Evolutionary conservation across 768 basidiomycete species (phyloP).

Genomic region (Xanthoconium stramineum): DNA sequence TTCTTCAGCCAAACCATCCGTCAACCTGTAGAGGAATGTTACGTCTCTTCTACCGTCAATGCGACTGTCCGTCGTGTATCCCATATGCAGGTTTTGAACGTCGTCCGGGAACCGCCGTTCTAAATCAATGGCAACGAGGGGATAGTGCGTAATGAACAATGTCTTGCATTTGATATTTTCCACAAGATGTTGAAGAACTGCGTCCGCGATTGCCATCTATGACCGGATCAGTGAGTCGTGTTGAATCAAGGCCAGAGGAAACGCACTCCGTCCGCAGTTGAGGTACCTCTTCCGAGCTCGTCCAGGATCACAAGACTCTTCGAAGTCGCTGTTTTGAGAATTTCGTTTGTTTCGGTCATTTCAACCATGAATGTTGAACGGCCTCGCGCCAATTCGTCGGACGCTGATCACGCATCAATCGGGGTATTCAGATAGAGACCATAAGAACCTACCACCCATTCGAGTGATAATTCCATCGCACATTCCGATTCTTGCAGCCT

Average conservation of each 20-base stretch:
- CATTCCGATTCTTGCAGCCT: constrained; percentile 67
- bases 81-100: constrained; percentile 84
- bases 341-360: constrained; percentile 90
- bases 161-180: constrained; percentile 61
- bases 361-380: constrained; percentile 98
- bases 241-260: not conserved
- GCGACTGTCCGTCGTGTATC: constrained; percentile 64
- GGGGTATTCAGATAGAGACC: not conserved
- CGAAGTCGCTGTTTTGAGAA: constrained; percentile 69
- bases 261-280: constrained; percentile 83
- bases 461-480: constrained; percentile 84
- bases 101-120: constrained; percentile 55
- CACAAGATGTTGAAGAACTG: constrained; percentile 72
- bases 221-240: constrained; percentile 1
- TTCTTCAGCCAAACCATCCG: constrained; percentile 69
- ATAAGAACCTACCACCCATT: constrained; percentile 68
- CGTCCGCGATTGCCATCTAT: constrained; percentile 85
- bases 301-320: constrained; percentile 88
- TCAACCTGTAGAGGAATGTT: constrained; percentile 81
- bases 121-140: constrained; percentile 70
- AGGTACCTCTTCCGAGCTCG: constrained; percentile 86
- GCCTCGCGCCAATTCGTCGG: constrained; percentile 82
- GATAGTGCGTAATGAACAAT: constrained; percentile 95
- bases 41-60: constrained; percentile 76
- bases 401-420: constrained; percentile 45